These are phyloP conservation scores for Pseudopithomyces chartarum DNA, from an alignment of 2,329 filamentous ascomycete species.

Conservation along the genomic window DNA sequence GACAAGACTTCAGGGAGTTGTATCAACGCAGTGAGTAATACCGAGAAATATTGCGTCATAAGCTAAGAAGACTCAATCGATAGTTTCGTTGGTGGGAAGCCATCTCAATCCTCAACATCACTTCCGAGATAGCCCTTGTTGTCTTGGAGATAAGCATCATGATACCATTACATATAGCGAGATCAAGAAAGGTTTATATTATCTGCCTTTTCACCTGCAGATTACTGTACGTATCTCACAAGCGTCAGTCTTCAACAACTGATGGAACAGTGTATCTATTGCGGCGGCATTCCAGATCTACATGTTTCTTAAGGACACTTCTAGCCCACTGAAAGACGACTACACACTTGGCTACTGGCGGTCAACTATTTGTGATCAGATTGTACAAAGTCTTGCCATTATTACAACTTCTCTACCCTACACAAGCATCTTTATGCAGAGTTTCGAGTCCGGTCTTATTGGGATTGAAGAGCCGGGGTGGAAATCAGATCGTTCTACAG, in stretches of 20 bases:
- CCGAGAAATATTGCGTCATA: too few relatives aligned
- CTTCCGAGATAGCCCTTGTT: constrained; percentile 28
- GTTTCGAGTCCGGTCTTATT: constrained; percentile 21
- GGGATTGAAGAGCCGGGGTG: constrained; percentile 13
- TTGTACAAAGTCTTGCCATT: constrained; percentile 30
- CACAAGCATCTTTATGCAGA: constrained; percentile 32
- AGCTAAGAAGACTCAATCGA: background rate
- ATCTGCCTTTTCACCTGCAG: constrained; percentile 27
- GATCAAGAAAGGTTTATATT: constrained; percentile 20
- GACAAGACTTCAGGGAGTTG: constrained; percentile 17
- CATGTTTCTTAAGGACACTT: constrained; percentile 21
- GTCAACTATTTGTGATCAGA: constrained; percentile 28
- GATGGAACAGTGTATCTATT: constrained; percentile 17
- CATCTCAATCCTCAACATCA: constrained; percentile 20
- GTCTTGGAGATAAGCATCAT: constrained; percentile 24
- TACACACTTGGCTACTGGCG: constrained; percentile 35
- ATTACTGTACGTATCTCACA: constrained; percentile 14
- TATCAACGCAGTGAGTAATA: constrained; percentile 20
- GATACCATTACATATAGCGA: constrained; percentile 18
- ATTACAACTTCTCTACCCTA: constrained; percentile 35
- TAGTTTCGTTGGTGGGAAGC: constrained; percentile 27
- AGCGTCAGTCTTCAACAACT: background rate
- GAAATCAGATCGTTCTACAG: background rate
- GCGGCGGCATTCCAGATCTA: constrained; percentile 21
- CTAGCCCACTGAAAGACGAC: constrained; percentile 18